phyloP scores from a whole-genome alignment of 176 grass and related monocot species.

The Oryza brachyantha region DNA sequence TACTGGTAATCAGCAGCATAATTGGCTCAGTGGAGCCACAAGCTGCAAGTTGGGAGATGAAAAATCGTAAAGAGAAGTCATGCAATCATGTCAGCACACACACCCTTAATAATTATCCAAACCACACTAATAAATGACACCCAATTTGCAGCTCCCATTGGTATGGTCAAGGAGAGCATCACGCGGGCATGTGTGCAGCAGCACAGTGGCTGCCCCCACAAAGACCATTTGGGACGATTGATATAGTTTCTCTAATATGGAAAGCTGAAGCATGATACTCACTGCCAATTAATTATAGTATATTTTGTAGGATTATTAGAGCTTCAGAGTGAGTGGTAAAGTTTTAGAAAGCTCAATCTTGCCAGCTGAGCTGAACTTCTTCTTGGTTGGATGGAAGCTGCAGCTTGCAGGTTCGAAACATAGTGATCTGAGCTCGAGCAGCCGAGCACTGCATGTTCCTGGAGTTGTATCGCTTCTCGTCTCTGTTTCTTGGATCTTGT shows the following conservation, averaged over 20 bases:
- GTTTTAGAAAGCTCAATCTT: neutral
- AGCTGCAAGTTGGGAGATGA: constrained; percentile 22
- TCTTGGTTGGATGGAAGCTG: neutral
- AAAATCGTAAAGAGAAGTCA: neutral
- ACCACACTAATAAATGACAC: neutral
- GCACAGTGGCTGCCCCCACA: neutral
- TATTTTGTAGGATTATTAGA: too few species aligned
- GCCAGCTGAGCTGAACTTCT: neutral
- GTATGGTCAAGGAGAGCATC: constrained; percentile 31
- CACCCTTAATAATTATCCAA: neutral
- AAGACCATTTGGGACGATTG: neutral
- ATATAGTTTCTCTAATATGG: constrained; percentile 2
- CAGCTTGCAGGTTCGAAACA: neutral
- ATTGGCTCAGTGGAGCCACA: neutral
- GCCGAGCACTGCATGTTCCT: neutral
- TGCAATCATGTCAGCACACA: constrained; percentile 8
- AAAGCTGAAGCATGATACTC: constrained; percentile 8
- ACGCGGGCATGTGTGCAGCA: constrained; percentile 20
- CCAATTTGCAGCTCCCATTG: constrained; percentile 2
- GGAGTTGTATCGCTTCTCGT: neutral
- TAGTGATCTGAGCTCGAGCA: neutral
- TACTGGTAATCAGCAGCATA: neutral
- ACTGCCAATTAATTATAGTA: neutral
- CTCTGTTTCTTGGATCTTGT: neutral
- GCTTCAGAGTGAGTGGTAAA: neutral